phyloP scores from a whole-genome alignment of 768 basidiomycete species.

The Lyophyllum decastes region DNA sequence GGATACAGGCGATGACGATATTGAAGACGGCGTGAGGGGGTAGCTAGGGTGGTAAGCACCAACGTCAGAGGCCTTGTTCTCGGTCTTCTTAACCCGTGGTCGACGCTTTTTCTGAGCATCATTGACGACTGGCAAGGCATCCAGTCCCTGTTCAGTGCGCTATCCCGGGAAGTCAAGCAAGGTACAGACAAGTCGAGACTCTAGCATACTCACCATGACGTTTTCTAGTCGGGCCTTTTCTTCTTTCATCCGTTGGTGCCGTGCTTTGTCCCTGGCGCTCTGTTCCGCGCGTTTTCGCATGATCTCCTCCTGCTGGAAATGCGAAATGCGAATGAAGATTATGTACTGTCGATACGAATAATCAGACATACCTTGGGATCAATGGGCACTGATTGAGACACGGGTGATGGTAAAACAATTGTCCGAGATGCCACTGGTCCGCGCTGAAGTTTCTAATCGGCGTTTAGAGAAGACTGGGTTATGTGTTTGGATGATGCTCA shows the following conservation, averaged over 20 bases:
- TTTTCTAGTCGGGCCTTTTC: conserved; percentile 21
- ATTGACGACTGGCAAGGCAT: neutral
- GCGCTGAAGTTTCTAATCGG: neutral
- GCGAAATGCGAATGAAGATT: neutral
- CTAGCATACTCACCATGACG: neutral
- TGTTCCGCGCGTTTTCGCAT: conserved; percentile 34
- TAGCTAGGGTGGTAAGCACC: neutral
- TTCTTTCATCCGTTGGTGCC: conserved; percentile 26
- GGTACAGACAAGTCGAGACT: neutral
- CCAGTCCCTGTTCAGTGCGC: neutral
- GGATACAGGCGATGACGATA: conserved; percentile 18
- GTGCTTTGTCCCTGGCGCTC: conserved; percentile 38
- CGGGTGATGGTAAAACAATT: neutral
- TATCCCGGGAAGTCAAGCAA: neutral
- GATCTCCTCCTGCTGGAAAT: conserved; percentile 21
- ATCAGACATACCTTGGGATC: conserved; percentile 8
- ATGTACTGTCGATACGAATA: too few relatives aligned
- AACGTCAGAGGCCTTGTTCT: neutral
- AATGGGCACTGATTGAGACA: neutral
- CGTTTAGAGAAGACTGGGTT: neutral
- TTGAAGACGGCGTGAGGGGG: conserved; percentile 22
- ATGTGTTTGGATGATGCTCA: conserved; percentile 1
- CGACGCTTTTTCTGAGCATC: neutral
- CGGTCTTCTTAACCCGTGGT: neutral
- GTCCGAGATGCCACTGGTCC: conserved; percentile 4